Base-by-base conservation (phyloP, 202 grass and related monocot species). In the Zoysia matrella region DNA sequence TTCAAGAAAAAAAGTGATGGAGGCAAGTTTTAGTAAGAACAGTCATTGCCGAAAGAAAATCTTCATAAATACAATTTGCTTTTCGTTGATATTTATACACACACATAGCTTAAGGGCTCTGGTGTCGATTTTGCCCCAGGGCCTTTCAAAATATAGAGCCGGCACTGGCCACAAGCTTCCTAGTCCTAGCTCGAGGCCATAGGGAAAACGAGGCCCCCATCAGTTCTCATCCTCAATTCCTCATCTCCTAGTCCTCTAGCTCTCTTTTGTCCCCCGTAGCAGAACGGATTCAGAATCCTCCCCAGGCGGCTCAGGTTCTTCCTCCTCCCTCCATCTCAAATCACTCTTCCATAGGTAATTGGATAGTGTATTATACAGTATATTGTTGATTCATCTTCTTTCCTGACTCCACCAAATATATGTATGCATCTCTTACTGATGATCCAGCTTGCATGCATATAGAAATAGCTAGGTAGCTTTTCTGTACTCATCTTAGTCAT, bases 201-300 rank as follows among this genome's bases (percentile, higher is more conserved):
- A 88, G 86, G 76, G 61, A 76, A 86, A 76, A 80, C 71, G 57
- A 87, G 78, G 65, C 49, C 72, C 39, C 71, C 78, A 48, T 86
- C 84, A 83, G 57, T 46, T 65, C 73, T 78, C 64, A 3, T 67
- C 61, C 45, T 60, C 52, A 22, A 22, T 22, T 22, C 22, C 22
- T 58, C 50, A 11, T 82, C 80, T 71, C 18, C 74, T 83, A 52
- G 47, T 69, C 16, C 52, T 68, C 56, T 15, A 62, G 7, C 40
- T 50, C 12, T 50, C 18, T 12, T 44, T 68, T 67, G 73, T 60
- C 22, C 80, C 48, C 67, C 30, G 60, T 60, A 85, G 60, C 47
- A 78, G 62, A 69, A 72, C 60, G 52, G 58, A 73, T 64, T 56
- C 72, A 69, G 60, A 60, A 57, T 14, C 66, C 52, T 74, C 30